Evolutionary conservation across 306 rosid genomes (phyloP).

Genomic region (Trichosanthes truncata): DNA sequence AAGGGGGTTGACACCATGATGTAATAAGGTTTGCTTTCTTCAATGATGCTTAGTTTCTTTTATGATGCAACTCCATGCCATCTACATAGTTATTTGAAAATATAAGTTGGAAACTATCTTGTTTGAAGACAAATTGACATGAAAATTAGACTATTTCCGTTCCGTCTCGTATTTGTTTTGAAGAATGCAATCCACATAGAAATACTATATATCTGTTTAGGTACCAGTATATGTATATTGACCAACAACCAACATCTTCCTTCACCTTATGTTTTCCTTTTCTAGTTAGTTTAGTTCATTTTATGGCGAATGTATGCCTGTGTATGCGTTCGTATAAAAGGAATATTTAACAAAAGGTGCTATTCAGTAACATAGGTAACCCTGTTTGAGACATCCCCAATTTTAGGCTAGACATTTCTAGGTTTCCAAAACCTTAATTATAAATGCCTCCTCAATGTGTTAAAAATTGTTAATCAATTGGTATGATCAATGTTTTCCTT

Average conservation of each 20-base stretch:
- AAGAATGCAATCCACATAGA: neutral
- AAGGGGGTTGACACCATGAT: neutral
- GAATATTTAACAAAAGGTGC: neutral
- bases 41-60: neutral
- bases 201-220: neutral
- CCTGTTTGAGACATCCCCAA: neutral
- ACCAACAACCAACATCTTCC: neutral
- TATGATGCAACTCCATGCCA: neutral
- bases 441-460: neutral
- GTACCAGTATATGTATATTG: neutral
- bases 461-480: neutral
- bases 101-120: neutral
- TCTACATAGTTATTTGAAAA: neutral
- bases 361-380: neutral
- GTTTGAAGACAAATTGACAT: neutral
- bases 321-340: neutral
- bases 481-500: neutral
- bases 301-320: neutral
- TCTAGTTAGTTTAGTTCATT: neutral
- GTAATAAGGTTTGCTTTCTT: conserved; percentile 7
- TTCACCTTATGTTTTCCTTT: neutral
- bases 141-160: neutral
- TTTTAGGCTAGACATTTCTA: neutral
- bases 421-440: neutral
- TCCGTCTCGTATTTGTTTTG: neutral